phyloP scores from a whole-genome alignment of 257 asterid genomes.

The Rauvolfia tetraphylla region DNA sequence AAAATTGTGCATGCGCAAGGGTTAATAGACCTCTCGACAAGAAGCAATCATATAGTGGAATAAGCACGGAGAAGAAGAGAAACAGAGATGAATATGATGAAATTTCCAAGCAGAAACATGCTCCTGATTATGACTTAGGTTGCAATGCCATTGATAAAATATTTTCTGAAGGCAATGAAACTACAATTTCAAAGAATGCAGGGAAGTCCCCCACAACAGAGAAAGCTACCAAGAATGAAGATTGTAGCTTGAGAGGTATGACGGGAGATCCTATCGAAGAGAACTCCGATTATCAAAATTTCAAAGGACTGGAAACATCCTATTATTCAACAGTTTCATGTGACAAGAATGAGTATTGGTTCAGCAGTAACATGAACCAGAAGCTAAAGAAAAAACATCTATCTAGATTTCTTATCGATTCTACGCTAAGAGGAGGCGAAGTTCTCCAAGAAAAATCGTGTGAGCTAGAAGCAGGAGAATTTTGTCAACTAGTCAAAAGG shows the following conservation, averaged over 20 bases:
- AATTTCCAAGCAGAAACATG: neutral
- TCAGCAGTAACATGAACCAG: neutral
- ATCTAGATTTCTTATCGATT: slow-evolving; percentile 14
- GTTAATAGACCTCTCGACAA: neutral
- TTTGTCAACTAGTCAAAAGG: slow-evolving; percentile 14
- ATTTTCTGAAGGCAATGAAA: too few relatives aligned
- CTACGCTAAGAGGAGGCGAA: slow-evolving; percentile 21
- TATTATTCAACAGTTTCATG: neutral
- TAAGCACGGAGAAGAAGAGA: neutral
- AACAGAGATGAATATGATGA: neutral
- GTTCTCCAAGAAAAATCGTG: slow-evolving; percentile 8
- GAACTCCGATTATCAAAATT: neutral
- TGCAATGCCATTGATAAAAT: too few relatives aligned
- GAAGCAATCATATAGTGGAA: neutral
- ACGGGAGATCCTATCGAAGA: neutral
- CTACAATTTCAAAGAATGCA: too few relatives aligned
- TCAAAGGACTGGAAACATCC: neutral
- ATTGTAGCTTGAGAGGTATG: too few relatives aligned
- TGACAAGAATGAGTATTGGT: neutral
- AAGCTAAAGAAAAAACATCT: slow-evolving; percentile 4
- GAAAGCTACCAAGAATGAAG: too few relatives aligned
- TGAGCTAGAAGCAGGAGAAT: slow-evolving; percentile 14
- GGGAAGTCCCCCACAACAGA: too few relatives aligned
- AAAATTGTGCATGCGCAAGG: neutral
- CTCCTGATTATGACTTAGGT: neutral